Evolutionary conservation across 306 rosid genomes (phyloP).

Genomic region (Betula pendula): DNA sequence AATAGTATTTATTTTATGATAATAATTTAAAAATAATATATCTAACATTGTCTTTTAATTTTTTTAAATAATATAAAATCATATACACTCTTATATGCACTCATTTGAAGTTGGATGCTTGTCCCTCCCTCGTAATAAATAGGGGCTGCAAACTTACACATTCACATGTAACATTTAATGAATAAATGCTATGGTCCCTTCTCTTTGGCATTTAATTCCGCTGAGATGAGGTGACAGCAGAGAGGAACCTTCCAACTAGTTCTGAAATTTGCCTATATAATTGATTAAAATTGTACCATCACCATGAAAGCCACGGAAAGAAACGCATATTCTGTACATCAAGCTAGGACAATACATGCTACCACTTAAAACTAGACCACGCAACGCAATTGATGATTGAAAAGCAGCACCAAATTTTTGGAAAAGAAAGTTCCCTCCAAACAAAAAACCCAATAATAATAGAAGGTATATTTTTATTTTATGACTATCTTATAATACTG

Average conservation of each 20-base stretch:
- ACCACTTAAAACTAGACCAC: neutral
- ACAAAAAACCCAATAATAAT: too few relatives aligned
- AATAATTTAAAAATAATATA: too few relatives aligned
- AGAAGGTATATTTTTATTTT: too few relatives aligned
- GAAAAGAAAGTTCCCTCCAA: too few relatives aligned
- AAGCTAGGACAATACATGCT: neutral
- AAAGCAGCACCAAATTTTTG: neutral
- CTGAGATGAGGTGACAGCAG: neutral
- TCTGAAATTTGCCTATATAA: neutral
- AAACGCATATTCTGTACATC: neutral
- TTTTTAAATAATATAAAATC: too few relatives aligned
- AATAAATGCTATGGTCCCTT: neutral
- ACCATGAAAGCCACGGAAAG: neutral
- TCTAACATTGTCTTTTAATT: too few relatives aligned
- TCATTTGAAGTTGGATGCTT: too few relatives aligned
- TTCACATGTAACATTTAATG: neutral
- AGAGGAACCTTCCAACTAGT: neutral
- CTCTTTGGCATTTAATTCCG: neutral
- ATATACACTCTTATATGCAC: too few relatives aligned
- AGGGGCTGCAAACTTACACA: neutral
- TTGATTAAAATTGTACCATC: neutral
- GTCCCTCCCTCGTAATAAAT: too few relatives aligned
- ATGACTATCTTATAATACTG: too few relatives aligned
- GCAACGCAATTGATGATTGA: neutral
- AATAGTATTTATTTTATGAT: too few relatives aligned